Evolutionary conservation across 2,329 filamentous ascomycete genomes (phyloP), one percentile per base, ranked within the genome.

Genomic region (Phaeosphaeriaceae sp.): DNA sequence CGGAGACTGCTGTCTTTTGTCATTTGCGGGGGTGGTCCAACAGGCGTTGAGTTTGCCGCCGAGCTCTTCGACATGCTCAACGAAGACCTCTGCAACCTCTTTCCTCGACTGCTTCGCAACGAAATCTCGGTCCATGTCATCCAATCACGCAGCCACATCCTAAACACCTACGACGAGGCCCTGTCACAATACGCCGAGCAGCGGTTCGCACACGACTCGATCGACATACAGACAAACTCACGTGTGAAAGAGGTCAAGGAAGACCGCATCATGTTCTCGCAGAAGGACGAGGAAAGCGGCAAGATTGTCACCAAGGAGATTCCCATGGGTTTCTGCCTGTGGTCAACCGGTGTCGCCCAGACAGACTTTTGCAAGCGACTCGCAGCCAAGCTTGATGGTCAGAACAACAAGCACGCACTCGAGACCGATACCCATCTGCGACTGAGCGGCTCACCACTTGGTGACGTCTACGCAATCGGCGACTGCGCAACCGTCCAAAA

Each of bases 121-220:
- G 93, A 99, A 76, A 96, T 99, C 49, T 98, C 95, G 0, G 94
- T 99, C 1, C 96, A 99, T 73, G 85, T 99, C 48, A 97, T 99
- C 61, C 95, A 99, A 75, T 96, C 92, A 70, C 88, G 95, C 58
- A 89, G 91, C 42, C 95, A 99, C 69, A 99, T 99, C 63, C 84
- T 99, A 27, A 99, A 99, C 81, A 99, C 95, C 0, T 99, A 99
- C 74, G 95, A 99, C 65, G 95, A 99, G 79, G 90, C 92, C 0
- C 85, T 99, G 1, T 97, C 93, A 11, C 88, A 89, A 73, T 99
- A 96, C 74, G 94, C 95, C 20, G 95, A 99, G 79, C 87, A 91
- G 53, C 89, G 91, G 44, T 97, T 99, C 72, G 88, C 91, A 19
- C 92, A 95, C 71, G 95, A 99, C 75, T 88, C 93, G 66, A 90